A percentile compares a stretch with the other conserved stretches of the same genome.
Conservation (phyloP, 352 stramenopile genomes). For the Phytophthora pistaciae region DNA sequence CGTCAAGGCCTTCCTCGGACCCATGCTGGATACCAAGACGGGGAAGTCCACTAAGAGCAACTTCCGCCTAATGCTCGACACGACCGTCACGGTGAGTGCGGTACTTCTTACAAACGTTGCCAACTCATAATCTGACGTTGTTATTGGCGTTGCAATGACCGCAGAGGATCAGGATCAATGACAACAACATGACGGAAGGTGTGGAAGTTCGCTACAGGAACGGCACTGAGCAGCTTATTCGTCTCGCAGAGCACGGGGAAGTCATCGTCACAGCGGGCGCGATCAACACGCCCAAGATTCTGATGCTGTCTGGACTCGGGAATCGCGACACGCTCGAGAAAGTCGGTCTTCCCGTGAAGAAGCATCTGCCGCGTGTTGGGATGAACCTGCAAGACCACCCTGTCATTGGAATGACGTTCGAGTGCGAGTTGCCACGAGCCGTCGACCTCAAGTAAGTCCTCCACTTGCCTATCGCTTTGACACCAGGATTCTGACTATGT, state of each 20-base stretch:
- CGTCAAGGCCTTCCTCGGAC: slow-evolving; percentile 73
- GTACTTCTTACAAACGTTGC: not conserved
- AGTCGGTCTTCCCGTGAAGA: slow-evolving; percentile 61
- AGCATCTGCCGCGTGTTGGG: slow-evolving; percentile 79
- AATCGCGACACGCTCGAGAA: slow-evolving; percentile 51
- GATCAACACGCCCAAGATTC: slow-evolving; percentile 89
- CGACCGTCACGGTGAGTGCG: slow-evolving; percentile 59
- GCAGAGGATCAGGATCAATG: slow-evolving; percentile 64
- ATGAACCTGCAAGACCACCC: slow-evolving; percentile 93
- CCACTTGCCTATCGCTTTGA: not conserved
- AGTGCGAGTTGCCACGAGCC: slow-evolving; percentile 34
- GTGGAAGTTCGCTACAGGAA: slow-evolving; percentile 51
- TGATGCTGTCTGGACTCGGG: slow-evolving; percentile 78
- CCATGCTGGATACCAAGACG: slow-evolving; percentile 49
- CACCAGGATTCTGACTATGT: slow-evolving; percentile 1
- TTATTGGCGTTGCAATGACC: not conserved
- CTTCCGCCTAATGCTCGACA: slow-evolving; percentile 66
- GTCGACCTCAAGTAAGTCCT: slow-evolving; percentile 59
- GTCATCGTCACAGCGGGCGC: slow-evolving; percentile 86
- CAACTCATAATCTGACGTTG: not conserved
- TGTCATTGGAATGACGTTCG: slow-evolving; percentile 81
- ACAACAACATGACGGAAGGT: slow-evolving; percentile 47
- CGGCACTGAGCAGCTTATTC: slow-evolving; percentile 48
- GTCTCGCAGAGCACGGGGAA: slow-evolving; percentile 47
- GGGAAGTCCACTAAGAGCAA: slow-evolving; percentile 45